A percentile compares a stretch with the other conserved stretches of the same genome.
These are phyloP conservation scores for Sporothrix inflata DNA, from an alignment of 2,329 filamentous ascomycete species.

Conservation along the genomic window DNA sequence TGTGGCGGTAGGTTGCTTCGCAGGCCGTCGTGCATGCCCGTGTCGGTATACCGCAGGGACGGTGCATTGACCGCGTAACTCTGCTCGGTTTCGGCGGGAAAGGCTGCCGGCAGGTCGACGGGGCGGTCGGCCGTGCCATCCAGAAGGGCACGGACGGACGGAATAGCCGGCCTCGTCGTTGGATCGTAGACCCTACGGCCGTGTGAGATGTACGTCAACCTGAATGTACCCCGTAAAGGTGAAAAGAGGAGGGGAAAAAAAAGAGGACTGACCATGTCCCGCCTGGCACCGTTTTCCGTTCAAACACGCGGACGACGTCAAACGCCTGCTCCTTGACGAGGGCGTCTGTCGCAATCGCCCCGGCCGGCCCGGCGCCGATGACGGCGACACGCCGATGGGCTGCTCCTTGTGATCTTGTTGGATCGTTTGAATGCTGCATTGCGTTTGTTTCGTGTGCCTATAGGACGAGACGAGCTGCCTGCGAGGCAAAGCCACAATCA, in stretches of 20 bases:
- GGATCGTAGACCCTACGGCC: not conserved
- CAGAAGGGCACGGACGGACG: not conserved
- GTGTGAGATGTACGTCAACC: too few species aligned
- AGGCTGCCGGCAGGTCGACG: not conserved
- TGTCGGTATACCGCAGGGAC: not conserved
- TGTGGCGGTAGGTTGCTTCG: slow-evolving; percentile 65
- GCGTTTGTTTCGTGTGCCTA: too few species aligned
- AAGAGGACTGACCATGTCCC: slow-evolving; percentile 36
- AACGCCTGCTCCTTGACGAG: slow-evolving; percentile 46
- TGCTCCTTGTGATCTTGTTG: not conserved
- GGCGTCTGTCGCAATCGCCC: slow-evolving; percentile 35
- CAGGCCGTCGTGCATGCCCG: slow-evolving; percentile 26
- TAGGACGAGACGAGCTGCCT: not conserved
- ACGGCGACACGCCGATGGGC: slow-evolving; percentile 43
- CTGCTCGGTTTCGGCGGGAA: not conserved
- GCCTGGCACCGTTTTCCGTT: slow-evolving; percentile 41
- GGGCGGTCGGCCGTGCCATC: not conserved
- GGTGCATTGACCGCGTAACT: not conserved
- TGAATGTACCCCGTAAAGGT: too few species aligned
- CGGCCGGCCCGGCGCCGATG: slow-evolving; percentile 49
- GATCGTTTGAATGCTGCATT: too few species aligned
- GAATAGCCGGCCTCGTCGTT: not conserved
- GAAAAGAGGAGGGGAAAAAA: too few species aligned
- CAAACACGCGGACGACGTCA: slow-evolving; percentile 47
- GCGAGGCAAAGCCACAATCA: not conserved